These are phyloP conservation scores for Potentilla sterilis DNA, from an alignment of 306 rosid species.

Conservation along the genomic window DNA sequence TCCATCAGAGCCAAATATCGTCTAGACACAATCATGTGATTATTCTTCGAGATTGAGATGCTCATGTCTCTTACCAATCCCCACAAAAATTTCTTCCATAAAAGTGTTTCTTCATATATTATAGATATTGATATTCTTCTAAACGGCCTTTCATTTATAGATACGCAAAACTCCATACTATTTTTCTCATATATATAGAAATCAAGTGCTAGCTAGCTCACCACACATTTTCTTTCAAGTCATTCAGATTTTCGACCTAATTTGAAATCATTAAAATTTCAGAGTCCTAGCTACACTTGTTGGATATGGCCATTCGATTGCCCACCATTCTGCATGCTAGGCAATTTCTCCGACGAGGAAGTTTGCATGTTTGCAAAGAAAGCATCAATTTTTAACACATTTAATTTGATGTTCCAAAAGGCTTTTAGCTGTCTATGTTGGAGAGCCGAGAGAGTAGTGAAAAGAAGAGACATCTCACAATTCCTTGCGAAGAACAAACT, in stretches of 20 bases:
- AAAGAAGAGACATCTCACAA: too few species aligned
- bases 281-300: too few species aligned
- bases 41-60: neutral
- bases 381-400: too few species aligned
- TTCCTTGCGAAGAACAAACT: too few species aligned
- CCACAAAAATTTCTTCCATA: neutral
- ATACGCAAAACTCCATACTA: neutral
- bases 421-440: too few species aligned
- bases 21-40: slow-evolving; percentile 26
- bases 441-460: too few species aligned
- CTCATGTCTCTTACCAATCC: neutral
- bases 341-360: slow-evolving; percentile 17
- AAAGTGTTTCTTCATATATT: neutral
- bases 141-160: neutral
- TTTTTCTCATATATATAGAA: neutral
- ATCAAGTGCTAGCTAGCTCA: slow-evolving; percentile 8
- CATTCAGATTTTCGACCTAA: neutral
- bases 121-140: neutral
- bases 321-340: slow-evolving; percentile 15
- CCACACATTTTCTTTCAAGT: neutral
- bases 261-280: neutral
- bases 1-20: neutral
- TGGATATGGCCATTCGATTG: slow-evolving; percentile 27
- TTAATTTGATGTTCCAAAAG: too few species aligned
- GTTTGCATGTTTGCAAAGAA: too few species aligned